These are phyloP conservation scores for Cutaneotrichosporon sp. DNA, from an alignment of 1,284 basidiomycete genomes.

Conservation along the genomic window DNA sequence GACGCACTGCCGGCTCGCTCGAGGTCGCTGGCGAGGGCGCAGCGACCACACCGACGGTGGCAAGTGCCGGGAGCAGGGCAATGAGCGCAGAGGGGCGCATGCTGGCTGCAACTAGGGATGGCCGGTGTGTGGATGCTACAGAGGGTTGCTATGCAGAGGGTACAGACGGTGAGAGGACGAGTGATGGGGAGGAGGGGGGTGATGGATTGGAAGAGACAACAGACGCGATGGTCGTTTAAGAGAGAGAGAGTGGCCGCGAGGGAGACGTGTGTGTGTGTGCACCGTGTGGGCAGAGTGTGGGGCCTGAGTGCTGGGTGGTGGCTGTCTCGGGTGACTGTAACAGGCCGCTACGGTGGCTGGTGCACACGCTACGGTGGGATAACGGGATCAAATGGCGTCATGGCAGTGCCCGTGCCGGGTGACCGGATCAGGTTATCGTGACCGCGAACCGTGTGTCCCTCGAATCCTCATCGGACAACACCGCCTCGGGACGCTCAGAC, in stretches of 20 bases:
- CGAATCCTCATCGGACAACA: too few relatives aligned
- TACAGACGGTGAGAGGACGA: background rate
- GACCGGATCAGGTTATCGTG: background rate
- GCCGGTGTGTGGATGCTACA: constrained; percentile 2
- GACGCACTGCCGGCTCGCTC: constrained; percentile 8
- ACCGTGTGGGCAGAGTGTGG: background rate
- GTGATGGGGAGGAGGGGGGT: background rate
- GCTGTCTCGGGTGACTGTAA: background rate
- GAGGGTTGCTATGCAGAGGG: background rate
- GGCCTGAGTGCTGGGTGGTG: too few relatives aligned
- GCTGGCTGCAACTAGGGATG: background rate
- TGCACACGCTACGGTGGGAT: background rate
- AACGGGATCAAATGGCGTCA: background rate
- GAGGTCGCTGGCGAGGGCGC: constrained; percentile 12
- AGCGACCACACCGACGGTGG: constrained; percentile 28
- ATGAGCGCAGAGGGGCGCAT: constrained; percentile 45
- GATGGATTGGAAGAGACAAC: background rate
- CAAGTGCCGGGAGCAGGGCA: constrained; percentile 44
- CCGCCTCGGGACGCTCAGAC: too few relatives aligned
- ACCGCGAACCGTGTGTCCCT: background rate
- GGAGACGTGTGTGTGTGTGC: background rate
- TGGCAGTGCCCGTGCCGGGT: background rate
- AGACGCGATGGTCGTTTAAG: background rate
- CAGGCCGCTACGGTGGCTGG: background rate
- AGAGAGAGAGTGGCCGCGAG: background rate